Percentiles rank a stretch among this genome's conserved stretches.
Evolutionary conservation across 192 early-diverging fungal genomes (phyloP).

Genomic region (Rhizophagus clarus): DNA sequence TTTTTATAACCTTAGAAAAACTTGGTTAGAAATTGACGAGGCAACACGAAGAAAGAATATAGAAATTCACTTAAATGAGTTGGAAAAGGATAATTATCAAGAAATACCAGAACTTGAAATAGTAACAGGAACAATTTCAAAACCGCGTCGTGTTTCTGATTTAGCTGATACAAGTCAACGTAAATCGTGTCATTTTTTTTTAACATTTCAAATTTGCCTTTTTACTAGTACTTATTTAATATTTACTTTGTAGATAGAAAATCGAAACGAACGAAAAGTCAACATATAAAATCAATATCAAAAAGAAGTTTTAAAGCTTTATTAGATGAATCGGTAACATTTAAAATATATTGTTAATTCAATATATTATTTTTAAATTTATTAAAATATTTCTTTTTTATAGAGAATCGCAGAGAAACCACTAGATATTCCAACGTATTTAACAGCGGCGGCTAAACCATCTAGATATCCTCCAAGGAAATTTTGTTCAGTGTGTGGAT

Average conservation of each 20-base stretch:
- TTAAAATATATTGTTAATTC: background rate
- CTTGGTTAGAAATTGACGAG: conserved; percentile 9
- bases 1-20: background rate
- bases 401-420: conserved; percentile 19
- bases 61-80: conserved; percentile 25
- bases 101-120: conserved; percentile 28
- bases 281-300: conserved; percentile 17
- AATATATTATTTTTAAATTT: background rate
- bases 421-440: conserved; percentile 19
- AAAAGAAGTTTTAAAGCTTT: conserved; percentile 25
- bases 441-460: conserved; percentile 9
- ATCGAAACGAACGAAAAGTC: conserved; percentile 21
- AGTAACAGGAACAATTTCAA: conserved; percentile 20
- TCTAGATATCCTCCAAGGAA: conserved; percentile 29
- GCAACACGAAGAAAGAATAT: background rate
- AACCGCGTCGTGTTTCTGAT: conserved; percentile 24
- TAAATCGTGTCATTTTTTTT: background rate
- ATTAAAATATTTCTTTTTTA: background rate
- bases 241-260: conserved; percentile 22
- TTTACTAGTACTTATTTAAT: background rate
- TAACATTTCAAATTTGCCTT: too few species aligned
- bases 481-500: conserved; percentile 34
- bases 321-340: conserved; percentile 24
- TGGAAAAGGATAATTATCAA: conserved; percentile 29
- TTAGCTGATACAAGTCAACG: conserved; percentile 24